Evolutionary conservation across 129 eudicot genomes (phyloP).

Genomic region (Oenanthe sinensis): DNA sequence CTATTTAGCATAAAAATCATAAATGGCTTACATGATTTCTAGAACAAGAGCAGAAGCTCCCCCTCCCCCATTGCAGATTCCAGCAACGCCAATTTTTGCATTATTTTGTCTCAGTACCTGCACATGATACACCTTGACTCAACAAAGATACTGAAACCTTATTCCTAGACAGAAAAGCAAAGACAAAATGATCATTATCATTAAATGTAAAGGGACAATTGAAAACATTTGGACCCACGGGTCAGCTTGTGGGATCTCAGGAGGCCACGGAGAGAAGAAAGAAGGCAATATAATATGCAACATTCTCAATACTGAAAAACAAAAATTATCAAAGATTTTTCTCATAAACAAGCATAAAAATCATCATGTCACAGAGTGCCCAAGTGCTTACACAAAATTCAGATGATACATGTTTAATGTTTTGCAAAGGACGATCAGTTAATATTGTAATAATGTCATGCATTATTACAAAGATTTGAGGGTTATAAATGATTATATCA

Average conservation of each 20-base stretch:
- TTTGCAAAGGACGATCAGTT: not conserved
- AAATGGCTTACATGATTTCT: conserved; percentile 65
- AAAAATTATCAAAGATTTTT: not conserved
- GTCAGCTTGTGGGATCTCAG: not conserved
- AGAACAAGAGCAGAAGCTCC: conserved; percentile 96
- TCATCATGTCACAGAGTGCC: not conserved
- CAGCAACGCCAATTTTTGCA: conserved; percentile 85
- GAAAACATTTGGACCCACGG: conserved; percentile 1
- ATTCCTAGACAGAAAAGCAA: not conserved
- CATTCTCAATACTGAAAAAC: not conserved
- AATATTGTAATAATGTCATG: not conserved
- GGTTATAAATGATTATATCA: not conserved
- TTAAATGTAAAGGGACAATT: not conserved
- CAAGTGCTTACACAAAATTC: not conserved
- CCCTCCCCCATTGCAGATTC: conserved; percentile 97
- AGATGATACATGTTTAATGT: not conserved
- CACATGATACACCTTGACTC: conserved; percentile 15
- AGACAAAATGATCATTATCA: not conserved
- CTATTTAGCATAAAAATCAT: not conserved
- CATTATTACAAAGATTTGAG: not conserved
- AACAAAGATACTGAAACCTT: not conserved
- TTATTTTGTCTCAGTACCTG: conserved; percentile 68
- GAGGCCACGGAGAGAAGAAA: not conserved
- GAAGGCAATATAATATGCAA: not conserved
- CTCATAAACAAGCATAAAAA: no score